These are phyloP conservation scores for Tolypocladium sp. DNA, from an alignment of 2,329 filamentous ascomycete genomes.

Conservation along the genomic window DNA sequence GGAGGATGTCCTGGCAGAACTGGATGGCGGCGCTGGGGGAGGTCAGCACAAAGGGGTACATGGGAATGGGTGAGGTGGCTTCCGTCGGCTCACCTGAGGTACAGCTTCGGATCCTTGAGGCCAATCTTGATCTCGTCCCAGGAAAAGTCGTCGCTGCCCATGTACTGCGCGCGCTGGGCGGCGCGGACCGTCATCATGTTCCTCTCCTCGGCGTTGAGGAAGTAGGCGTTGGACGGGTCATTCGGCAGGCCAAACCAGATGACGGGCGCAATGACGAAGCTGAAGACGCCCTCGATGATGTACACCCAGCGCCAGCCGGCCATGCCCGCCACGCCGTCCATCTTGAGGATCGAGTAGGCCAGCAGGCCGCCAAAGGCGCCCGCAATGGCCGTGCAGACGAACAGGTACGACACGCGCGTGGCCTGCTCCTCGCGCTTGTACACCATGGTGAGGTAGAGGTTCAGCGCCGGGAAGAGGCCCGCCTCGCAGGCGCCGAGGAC, in stretches of 20 bases:
- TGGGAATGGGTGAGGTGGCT: not conserved
- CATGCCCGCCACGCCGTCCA: conserved; percentile 34
- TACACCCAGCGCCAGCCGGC: conserved; percentile 41
- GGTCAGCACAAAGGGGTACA: too few species aligned
- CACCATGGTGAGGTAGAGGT: conserved; percentile 16
- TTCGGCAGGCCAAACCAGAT: conserved; percentile 39
- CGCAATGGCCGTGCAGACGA: conserved; percentile 39
- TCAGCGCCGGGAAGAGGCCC: conserved; percentile 16
- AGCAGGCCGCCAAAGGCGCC: conserved; percentile 29
- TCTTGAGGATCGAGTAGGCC: conserved; percentile 39
- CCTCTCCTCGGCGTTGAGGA: conserved; percentile 36
- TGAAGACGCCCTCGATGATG: conserved; percentile 40
- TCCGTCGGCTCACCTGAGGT: conserved; percentile 27
- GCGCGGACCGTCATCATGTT: conserved; percentile 39
- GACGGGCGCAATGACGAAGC: conserved; percentile 28
- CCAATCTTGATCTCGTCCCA: conserved; percentile 40
- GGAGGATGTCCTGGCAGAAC: conserved; percentile 41
- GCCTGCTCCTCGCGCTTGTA: conserved; percentile 44
- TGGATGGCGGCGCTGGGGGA: conserved; percentile 28
- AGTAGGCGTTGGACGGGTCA: conserved; percentile 36
- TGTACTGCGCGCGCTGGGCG: conserved; percentile 34
- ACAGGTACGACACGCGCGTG: conserved; percentile 38
- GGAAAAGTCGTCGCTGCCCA: conserved; percentile 37
- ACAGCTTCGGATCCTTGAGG: conserved; percentile 40
- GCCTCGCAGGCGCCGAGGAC: conserved; percentile 14